Conservation (phyloP, 768 basidiomycete species). For the Daedaleopsis nitida region DNA sequence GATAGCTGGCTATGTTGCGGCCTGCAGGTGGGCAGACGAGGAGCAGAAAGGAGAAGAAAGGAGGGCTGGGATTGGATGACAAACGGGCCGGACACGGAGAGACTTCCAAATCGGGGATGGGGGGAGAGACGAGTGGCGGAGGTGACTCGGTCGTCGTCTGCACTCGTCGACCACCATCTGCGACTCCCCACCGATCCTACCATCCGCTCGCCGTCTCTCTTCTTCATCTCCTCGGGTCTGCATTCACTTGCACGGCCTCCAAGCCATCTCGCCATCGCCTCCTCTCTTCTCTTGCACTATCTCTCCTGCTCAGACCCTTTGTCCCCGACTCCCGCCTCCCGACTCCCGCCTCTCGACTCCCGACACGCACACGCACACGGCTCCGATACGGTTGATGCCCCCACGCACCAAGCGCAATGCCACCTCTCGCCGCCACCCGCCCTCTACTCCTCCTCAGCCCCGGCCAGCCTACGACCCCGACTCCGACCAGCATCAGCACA, state of each 20-base stretch:
- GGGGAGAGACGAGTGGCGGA: not conserved
- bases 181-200: not conserved
- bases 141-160: not conserved
- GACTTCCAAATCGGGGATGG: not conserved
- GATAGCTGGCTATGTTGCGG: too few relatives aligned
- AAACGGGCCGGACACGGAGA: not conserved
- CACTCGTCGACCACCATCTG: not conserved
- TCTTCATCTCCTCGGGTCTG: not conserved
- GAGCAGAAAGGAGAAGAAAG: not conserved
- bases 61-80: not conserved
- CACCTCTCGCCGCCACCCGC: constrained; percentile 16
- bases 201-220: not conserved
- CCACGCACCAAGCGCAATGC: constrained; percentile 30
- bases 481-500: not conserved
- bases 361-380: not conserved
- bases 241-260: not conserved
- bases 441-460: constrained; percentile 6
- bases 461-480: not conserved
- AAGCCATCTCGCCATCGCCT: not conserved
- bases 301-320: not conserved
- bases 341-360: not conserved
- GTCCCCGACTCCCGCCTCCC: not conserved
- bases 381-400: constrained; percentile 29
- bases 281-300: not conserved
- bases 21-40: too few relatives aligned